These are phyloP conservation scores for Cyberlindnera nakhonratchasimensis DNA, from an alignment of 805 yeast species.

Conservation along the genomic window DNA sequence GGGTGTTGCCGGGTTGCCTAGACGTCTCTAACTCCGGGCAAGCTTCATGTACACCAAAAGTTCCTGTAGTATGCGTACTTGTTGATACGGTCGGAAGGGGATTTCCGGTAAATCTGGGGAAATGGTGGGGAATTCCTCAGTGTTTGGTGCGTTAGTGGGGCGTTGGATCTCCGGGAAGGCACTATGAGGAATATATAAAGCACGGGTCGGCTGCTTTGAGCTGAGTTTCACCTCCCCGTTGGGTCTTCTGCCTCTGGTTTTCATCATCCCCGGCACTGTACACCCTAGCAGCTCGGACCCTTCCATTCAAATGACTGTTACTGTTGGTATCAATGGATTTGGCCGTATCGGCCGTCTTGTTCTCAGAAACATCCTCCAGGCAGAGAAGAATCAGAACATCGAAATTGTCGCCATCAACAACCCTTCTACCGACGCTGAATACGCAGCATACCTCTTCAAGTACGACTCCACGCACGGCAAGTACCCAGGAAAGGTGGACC, in stretches of 20 bases:
- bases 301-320: constrained; percentile 40
- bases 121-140: not conserved
- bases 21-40: constrained; percentile 8
- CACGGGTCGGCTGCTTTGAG: not conserved
- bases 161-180: constrained; percentile 1
- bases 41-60: no score
- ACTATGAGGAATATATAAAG: not conserved
- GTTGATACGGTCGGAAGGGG: constrained; percentile 2
- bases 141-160: not conserved
- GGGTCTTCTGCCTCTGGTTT: not conserved
- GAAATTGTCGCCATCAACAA: constrained; percentile 66
- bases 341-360: constrained; percentile 93
- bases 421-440: constrained; percentile 65
- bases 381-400: constrained; percentile 39
- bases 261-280: not conserved
- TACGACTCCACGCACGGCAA: constrained; percentile 71
- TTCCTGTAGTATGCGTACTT: no score
- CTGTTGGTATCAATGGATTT: constrained; percentile 83
- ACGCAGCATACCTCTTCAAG: constrained; percentile 73
- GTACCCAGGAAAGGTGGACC: constrained; percentile 54
- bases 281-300: no score
- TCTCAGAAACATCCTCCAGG: constrained; percentile 44
- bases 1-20: constrained; percentile 4
- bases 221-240: not conserved
- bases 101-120: no score